Evolutionary conservation across 1,284 basidiomycete genomes (phyloP), one percentile per base, ranked within the genome.

Genomic region (Cutaneotrichosporon mucoides): DNA sequence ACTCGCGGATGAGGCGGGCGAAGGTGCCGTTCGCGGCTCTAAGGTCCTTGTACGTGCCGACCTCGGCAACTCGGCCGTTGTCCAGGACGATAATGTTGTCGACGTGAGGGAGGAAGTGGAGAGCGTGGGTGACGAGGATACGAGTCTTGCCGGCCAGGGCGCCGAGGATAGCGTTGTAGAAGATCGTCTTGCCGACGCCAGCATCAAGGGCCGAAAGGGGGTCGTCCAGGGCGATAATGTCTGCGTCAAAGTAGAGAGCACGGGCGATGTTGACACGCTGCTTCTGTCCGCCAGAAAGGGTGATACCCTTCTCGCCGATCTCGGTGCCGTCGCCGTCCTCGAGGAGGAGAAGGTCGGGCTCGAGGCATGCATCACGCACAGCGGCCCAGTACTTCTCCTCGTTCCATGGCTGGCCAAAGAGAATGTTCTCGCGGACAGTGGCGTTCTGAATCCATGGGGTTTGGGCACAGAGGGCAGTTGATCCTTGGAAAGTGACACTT

Each of bases 171-270:
- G 92, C 89, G 65, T 93, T 87, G 68, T 88, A 85, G 80, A 95
- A 92, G 34, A 95, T 53, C 9, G 85, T 82, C 73, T 89, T 89
- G 45, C 90, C 91, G 48, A 95, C 91, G 68, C 93, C 90, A 4
- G 91, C 90, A 72, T 90, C 90, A 36, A 91, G 82, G 34, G 88
- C 87, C 6, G 84, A 87, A 6, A 88, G 80, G 8, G 89, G 88
- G 68, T 92, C 90, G 68, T 92, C 90, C 61, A 92, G 87, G 35
- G 93, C 87, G 67, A 92, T 86, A 61, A 95, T 88, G 58, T 92
- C 90, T 0, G 88, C 86, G 64, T 89, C 81, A 69, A 84, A 89
- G 79, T 95, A 96, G 60, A 94, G 86, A 0, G 90, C 86, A 55
- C 92, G 85, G 46, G 88, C 89, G 57, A 92, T 75, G 64, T 77